Conservation (phyloP, 73 alveolate species). For the Breviolum minutum region DNA sequence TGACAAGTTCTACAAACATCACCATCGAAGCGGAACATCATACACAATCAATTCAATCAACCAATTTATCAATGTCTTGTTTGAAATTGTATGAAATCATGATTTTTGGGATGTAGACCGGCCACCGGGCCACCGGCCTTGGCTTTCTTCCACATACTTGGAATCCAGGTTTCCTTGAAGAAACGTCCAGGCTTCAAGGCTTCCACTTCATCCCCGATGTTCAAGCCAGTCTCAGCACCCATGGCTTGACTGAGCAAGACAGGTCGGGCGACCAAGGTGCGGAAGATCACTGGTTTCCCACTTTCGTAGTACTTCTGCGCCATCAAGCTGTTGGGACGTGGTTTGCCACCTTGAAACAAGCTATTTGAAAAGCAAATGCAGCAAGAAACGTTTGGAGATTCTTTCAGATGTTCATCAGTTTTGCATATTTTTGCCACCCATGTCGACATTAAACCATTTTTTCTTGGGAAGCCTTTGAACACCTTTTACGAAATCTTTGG, state of each 20-base stretch:
- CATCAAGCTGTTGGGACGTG: not conserved
- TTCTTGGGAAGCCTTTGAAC: too few relatives aligned
- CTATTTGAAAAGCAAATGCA: too few relatives aligned
- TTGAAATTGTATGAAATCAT: not conserved
- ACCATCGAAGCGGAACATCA: not conserved
- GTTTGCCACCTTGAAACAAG: not conserved
- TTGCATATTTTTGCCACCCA: too few relatives aligned
- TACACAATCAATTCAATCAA: not conserved
- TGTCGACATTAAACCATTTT: too few relatives aligned
- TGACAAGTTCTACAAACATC: not conserved
- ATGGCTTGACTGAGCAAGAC: slow-evolving; percentile 53
- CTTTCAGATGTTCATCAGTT: too few relatives aligned
- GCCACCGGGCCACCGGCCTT: too few relatives aligned
- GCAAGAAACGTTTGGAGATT: too few relatives aligned
- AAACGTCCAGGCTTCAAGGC: slow-evolving; percentile 87
- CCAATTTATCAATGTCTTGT: too few relatives aligned
- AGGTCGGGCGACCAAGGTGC: slow-evolving; percentile 38
- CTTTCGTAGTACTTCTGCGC: not conserved
- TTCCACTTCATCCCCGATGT: slow-evolving; percentile 45
- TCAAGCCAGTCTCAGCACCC: slow-evolving; percentile 31
- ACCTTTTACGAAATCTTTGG: too few relatives aligned
- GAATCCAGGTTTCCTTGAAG: slow-evolving; percentile 87
- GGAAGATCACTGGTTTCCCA: slow-evolving; percentile 31
- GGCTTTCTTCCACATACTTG: slow-evolving; percentile 65
- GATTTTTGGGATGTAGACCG: not conserved